These are phyloP conservation scores for Xylariaceae sp. DNA, from an alignment of 2,329 filamentous ascomycete species.

Conservation along the genomic window DNA sequence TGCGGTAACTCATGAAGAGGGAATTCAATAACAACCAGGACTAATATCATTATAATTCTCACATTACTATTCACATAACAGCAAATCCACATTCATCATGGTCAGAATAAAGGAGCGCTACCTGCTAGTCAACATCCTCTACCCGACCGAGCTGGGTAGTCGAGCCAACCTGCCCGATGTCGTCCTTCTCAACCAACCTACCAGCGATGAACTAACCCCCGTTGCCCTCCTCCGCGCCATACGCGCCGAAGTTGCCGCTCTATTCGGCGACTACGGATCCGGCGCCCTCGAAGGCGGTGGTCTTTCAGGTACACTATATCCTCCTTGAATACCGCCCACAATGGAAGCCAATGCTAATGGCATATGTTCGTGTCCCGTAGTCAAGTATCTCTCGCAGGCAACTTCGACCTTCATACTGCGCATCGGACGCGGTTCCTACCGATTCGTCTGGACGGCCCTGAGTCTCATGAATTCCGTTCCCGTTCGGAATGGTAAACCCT, in stretches of 20 bases:
- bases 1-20: background rate
- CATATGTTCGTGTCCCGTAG: constrained; percentile 38
- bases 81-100: constrained; percentile 49
- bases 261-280: constrained; percentile 87
- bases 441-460: constrained; percentile 84
- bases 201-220: constrained; percentile 63
- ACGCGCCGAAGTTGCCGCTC: constrained; percentile 59
- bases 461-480: constrained; percentile 72
- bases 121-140: constrained; percentile 88
- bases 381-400: constrained; percentile 89
- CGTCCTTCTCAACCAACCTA: constrained; percentile 74
- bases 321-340: background rate
- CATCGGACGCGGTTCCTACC: constrained; percentile 74
- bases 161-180: constrained; percentile 49
- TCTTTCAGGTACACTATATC: constrained; percentile 58
- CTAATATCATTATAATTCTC: background rate
- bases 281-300: constrained; percentile 62
- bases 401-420: constrained; percentile 91
- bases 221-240: constrained; percentile 63
- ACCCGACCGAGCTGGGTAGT: constrained; percentile 54
- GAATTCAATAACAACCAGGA: background rate
- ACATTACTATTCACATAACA: background rate
- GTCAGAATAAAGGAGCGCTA: constrained; percentile 96
- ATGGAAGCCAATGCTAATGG: constrained; percentile 21
- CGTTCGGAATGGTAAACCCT: constrained; percentile 53